These are phyloP conservation scores for Melastoma candidum DNA, from an alignment of 441 rosid species.

Conservation along the genomic window DNA sequence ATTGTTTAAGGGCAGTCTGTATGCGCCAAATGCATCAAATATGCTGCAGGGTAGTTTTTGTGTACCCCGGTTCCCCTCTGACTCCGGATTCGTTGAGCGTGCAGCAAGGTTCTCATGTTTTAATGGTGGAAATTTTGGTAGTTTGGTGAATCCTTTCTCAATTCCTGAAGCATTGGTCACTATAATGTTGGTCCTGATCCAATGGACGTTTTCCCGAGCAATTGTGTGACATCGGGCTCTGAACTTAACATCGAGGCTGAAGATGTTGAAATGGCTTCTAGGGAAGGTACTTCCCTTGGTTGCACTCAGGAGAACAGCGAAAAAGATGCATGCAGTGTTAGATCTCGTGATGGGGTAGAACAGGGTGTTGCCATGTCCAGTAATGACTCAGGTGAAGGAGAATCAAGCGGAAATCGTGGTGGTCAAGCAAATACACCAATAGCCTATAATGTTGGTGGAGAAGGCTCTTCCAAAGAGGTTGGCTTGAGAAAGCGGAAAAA, in stretches of 20 bases:
- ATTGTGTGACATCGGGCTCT: conserved; percentile 30
- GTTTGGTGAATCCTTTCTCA: conserved; percentile 56
- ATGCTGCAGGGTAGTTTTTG: conserved; percentile 42
- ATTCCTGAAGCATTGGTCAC: conserved; percentile 50
- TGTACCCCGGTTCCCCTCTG: conserved; percentile 78
- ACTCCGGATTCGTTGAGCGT: conserved; percentile 85
- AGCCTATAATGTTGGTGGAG: conserved; percentile 39
- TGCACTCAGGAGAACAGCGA: conserved; percentile 36
- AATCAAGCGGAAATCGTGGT: conserved; percentile 55
- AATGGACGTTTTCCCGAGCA: conserved; percentile 26
- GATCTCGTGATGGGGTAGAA: conserved; percentile 48
- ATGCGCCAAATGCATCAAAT: conserved; percentile 44
- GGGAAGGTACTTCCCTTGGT: conserved; percentile 29
- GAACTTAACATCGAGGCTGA: conserved; percentile 38
- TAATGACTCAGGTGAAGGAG: conserved; percentile 77
- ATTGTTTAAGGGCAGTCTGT: conserved; percentile 49
- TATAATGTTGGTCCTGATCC: conserved; percentile 44
- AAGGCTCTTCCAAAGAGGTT: conserved; percentile 40
- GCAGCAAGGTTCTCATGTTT: conserved; percentile 91
- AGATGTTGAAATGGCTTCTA: conserved; percentile 34
- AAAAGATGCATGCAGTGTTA: conserved; percentile 35
- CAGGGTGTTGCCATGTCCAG: conserved; percentile 60
- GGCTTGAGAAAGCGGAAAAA: conserved; percentile 72
- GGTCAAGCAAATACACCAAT: conserved; percentile 39
- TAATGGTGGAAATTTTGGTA: conserved; percentile 64